These are phyloP conservation scores for Thraustochytrium striatum DNA, from an alignment of 352 stramenopile genomes.

Conservation along the genomic window DNA sequence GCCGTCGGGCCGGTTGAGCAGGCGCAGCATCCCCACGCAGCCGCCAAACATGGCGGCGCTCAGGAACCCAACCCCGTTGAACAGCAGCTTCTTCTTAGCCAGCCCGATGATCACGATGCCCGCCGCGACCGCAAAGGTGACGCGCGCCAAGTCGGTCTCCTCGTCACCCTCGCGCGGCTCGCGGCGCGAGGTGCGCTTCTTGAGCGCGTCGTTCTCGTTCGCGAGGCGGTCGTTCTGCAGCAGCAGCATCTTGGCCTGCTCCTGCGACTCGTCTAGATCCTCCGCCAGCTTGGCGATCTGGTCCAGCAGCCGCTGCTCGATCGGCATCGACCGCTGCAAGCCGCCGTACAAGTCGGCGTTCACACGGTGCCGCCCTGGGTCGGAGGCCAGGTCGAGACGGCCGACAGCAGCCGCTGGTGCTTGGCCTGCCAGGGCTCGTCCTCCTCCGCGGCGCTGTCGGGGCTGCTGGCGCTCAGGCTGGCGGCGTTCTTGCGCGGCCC, in stretches of 20 bases:
- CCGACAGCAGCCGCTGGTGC: slow-evolving; percentile 38
- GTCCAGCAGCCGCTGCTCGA: slow-evolving; percentile 38
- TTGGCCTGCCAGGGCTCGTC: slow-evolving; percentile 35
- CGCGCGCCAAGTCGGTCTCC: slow-evolving; percentile 9
- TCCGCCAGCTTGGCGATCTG: slow-evolving; percentile 46
- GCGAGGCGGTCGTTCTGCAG: slow-evolving; percentile 45
- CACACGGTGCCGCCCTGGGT: slow-evolving; percentile 24
- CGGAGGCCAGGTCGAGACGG: slow-evolving; percentile 41
- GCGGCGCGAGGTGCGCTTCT: background rate
- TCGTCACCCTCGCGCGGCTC: background rate
- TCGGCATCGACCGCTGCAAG: slow-evolving; percentile 39
- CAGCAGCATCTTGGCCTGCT: slow-evolving; percentile 28
- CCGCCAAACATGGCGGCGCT: slow-evolving; percentile 2
- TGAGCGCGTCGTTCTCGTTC: slow-evolving; percentile 21
- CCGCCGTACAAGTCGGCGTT: slow-evolving; percentile 27
- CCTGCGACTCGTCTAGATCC: slow-evolving; percentile 42
- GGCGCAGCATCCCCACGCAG: slow-evolving; percentile 33
- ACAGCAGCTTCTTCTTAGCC: slow-evolving; percentile 35
- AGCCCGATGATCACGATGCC: slow-evolving; percentile 42
- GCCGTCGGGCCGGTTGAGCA: background rate
- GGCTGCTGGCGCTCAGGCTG: background rate
- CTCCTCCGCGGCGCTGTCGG: background rate
- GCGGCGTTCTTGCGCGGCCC: background rate
- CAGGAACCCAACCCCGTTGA: slow-evolving; percentile 24
- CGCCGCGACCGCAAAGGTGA: slow-evolving; percentile 22